Evolutionary conservation across 169 alveolate species (phyloP).

Genomic region (Cryptosporidium ryanae): DNA sequence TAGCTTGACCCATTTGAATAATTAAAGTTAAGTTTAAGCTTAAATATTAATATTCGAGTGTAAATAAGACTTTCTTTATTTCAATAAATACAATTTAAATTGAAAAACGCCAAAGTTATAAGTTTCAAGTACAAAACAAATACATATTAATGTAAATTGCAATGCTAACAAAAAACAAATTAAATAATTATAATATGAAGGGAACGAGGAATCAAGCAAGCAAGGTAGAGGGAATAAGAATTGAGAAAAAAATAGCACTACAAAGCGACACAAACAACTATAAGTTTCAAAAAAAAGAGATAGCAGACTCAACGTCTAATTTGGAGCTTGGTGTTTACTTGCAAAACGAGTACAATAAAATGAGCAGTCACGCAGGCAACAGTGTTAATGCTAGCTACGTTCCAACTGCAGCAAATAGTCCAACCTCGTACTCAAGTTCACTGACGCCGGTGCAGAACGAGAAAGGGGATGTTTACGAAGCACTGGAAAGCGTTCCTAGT

Average conservation of each 20-base stretch:
- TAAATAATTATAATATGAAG: slow-evolving; percentile 58
- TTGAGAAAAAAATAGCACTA: background rate
- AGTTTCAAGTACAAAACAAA: too few species aligned
- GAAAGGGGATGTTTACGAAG: slow-evolving; percentile 50
- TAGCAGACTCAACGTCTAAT: slow-evolving; percentile 17
- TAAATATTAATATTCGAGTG: too few species aligned
- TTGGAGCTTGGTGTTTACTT: slow-evolving; percentile 8
- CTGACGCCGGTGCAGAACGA: slow-evolving; percentile 42
- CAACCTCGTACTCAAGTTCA: slow-evolving; percentile 71
- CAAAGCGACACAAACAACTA: slow-evolving; percentile 3
- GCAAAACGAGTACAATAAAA: background rate
- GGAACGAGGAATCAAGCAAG: slow-evolving; percentile 42
- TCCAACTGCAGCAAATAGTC: slow-evolving; percentile 75
- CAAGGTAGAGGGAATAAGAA: slow-evolving; percentile 25
- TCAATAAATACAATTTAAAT: too few species aligned
- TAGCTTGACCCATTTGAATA: too few species aligned
- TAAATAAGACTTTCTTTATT: too few species aligned
- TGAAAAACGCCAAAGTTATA: too few species aligned
- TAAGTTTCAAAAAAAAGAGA: background rate
- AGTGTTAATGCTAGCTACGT: slow-evolving; percentile 9
- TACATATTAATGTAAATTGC: background rate
- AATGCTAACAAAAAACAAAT: slow-evolving; percentile 44
- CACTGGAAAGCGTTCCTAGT: slow-evolving; percentile 47
- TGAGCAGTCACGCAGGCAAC: background rate
- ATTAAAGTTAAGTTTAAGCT: too few species aligned